Conservation (phyloP, 1,284 basidiomycete genomes). For the Cutaneotrichosporon sp. region DNA sequence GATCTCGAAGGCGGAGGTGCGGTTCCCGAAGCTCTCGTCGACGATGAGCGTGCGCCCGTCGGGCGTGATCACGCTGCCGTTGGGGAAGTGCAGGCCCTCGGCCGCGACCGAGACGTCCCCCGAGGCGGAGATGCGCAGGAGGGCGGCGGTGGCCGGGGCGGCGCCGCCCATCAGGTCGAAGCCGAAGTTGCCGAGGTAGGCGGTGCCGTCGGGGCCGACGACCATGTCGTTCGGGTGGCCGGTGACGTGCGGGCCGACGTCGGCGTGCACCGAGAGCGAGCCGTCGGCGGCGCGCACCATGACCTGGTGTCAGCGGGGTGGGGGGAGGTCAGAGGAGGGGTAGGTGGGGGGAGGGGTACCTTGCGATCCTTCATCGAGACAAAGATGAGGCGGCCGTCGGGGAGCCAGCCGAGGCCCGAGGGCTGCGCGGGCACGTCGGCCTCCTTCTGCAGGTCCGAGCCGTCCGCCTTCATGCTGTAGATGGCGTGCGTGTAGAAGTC, state of each 20-base stretch:
- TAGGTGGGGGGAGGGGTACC: too few species aligned
- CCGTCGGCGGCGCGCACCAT: constrained; percentile 10
- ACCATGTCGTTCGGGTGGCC: constrained; percentile 16
- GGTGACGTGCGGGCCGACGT: neutral
- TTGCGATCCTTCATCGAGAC: constrained; percentile 16
- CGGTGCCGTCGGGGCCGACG: constrained; percentile 9
- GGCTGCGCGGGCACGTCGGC: constrained; percentile 5
- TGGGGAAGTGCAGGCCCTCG: constrained; percentile 11
- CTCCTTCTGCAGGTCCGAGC: constrained; percentile 10
- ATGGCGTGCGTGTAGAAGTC: constrained; percentile 17
- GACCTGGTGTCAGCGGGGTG: too few species aligned
- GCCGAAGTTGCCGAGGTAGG: constrained; percentile 15
- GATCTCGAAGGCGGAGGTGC: constrained; percentile 11
- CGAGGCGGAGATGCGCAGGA: constrained; percentile 11
- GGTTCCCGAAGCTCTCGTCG: constrained; percentile 16
- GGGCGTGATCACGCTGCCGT: constrained; percentile 9
- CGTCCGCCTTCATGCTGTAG: constrained; percentile 10
- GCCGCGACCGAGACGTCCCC: constrained; percentile 5
- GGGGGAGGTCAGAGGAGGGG: too few species aligned
- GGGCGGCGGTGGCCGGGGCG: neutral
- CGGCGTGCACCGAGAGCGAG: neutral
- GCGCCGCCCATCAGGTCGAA: constrained; percentile 15
- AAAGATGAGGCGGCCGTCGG: constrained; percentile 4
- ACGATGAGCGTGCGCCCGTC: constrained; percentile 11
- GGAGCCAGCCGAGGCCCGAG: constrained; percentile 17